Conservation (phyloP, 352 stramenopile genomes). For the Thraustotheca clavata region DNA sequence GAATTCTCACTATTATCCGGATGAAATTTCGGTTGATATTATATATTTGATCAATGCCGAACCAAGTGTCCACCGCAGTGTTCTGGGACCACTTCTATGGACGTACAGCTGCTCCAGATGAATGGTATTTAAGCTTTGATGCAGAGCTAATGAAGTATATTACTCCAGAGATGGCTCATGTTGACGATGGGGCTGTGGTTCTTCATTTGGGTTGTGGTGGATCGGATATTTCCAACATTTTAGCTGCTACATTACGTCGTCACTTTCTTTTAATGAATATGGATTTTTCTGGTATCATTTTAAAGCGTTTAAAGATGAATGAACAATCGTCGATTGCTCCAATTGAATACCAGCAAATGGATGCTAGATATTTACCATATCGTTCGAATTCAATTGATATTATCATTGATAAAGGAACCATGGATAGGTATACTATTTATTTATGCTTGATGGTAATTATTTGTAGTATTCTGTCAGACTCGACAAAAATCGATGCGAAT, state of each 20-base stretch:
- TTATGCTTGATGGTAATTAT: too few species aligned
- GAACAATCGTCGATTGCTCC: background rate
- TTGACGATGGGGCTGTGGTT: background rate
- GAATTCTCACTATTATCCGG: too few species aligned
- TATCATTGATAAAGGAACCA: background rate
- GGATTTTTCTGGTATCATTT: background rate
- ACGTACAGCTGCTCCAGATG: background rate
- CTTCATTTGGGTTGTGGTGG: background rate
- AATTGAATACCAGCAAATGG: background rate
- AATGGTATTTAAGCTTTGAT: background rate
- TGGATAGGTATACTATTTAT: background rate
- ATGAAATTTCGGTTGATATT: too few species aligned
- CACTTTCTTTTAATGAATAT: background rate
- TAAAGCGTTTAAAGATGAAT: background rate
- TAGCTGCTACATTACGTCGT: background rate
- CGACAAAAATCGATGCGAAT: background rate
- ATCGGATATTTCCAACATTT: background rate
- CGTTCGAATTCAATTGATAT: background rate
- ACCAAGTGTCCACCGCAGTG: background rate
- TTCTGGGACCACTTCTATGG: conserved; percentile 2
- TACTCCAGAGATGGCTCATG: background rate
- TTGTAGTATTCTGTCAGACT: conserved; percentile 3
- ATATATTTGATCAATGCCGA: background rate
- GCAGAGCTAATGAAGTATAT: background rate
- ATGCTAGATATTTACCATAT: background rate